phyloP scores from a whole-genome alignment of 441 rosid species.

The Erysimum cheiri region DNA sequence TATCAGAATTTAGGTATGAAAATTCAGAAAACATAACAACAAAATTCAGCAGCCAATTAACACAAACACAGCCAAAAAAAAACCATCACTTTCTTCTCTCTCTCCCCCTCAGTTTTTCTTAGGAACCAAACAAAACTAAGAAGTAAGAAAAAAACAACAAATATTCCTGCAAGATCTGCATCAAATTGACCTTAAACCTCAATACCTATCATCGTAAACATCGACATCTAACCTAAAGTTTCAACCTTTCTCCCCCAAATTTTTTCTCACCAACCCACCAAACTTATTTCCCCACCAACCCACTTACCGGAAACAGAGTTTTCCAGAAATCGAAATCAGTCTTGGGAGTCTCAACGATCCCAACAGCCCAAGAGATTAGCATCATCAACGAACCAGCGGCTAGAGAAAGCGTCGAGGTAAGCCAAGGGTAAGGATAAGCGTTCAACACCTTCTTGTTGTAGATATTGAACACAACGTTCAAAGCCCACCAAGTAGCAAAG shows the following conservation, averaged over 20 bases:
- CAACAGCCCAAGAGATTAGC: conserved; percentile 84
- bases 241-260: conserved; percentile 8
- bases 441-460: conserved; percentile 97
- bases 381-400: conserved; percentile 95
- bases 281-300: conserved; percentile 29
- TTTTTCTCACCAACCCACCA: conserved; percentile 31
- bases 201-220: conserved; percentile 48
- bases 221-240: conserved; percentile 39
- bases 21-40: conserved; percentile 7
- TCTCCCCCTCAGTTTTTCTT: conserved; percentile 29
- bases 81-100: conserved; percentile 43
- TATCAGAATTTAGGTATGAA: conserved; percentile 6
- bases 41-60: conserved; percentile 33
- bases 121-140: conserved; percentile 50
- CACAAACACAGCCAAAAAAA: conserved; percentile 38
- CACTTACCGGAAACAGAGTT: conserved; percentile 86
- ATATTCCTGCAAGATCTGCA: conserved; percentile 35
- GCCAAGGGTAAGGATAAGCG: conserved; percentile 93
- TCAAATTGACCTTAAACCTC: conserved; percentile 31
- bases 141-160: conserved; percentile 36
- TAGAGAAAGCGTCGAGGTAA: conserved; percentile 90
- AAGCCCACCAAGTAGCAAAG: conserved; percentile 95
- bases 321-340: conserved; percentile 97
- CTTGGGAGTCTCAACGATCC: conserved; percentile 84
- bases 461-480: conserved; percentile 89